Evolutionary conservation across 495 filamentous ascomycete genomes (phyloP).

Genomic region (Talaromyces trachyspermus): DNA sequence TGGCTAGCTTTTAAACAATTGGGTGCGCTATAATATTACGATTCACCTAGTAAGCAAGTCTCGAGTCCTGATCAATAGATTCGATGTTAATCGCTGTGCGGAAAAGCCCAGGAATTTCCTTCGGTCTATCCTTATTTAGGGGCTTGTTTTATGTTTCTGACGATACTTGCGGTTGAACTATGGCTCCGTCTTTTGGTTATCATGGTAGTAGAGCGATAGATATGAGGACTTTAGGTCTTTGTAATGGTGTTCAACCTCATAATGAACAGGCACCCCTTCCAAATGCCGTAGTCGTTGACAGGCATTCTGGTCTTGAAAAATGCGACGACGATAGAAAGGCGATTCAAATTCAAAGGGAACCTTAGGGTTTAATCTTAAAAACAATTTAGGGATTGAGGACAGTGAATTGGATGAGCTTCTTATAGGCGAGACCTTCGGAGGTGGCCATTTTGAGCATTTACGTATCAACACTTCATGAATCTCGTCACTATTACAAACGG

Average conservation of each 20-base stretch:
- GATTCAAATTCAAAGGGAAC: no score
- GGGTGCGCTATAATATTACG: constrained; percentile 15
- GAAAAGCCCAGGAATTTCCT: constrained; percentile 11
- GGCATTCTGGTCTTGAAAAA: no score
- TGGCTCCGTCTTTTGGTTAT: neutral
- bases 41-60: constrained; percentile 22
- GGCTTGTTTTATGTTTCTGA: neutral
- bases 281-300: constrained; percentile 16
- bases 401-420: no score
- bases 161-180: neutral
- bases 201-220: constrained; percentile 14
- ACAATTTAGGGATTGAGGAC: no score
- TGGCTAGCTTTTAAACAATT: constrained; percentile 14
- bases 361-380: no score
- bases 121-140: neutral
- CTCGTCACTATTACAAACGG: no score
- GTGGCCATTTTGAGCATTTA: no score
- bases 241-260: constrained; percentile 8
- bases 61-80: constrained; percentile 15
- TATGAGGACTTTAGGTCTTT: constrained; percentile 11
- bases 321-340: no score
- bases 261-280: constrained; percentile 12
- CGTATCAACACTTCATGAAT: no score
- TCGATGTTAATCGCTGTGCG: constrained; percentile 26
- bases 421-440: no score